Conservation (phyloP, 371 early-diverging fungal species). For the Rhizopus stolonifer region DNA sequence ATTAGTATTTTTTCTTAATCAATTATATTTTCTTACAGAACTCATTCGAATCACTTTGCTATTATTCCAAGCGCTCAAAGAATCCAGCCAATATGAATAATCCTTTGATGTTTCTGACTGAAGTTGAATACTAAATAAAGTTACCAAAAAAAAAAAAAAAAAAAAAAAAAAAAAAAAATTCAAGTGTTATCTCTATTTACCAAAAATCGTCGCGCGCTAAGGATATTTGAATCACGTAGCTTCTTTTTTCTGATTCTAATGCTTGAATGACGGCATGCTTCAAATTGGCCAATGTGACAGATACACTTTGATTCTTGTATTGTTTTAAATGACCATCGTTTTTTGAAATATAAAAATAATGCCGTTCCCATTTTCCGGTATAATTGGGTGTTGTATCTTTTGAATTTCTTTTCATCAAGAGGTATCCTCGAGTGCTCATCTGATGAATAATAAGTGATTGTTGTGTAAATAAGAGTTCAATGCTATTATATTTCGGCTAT, state of each 20-base stretch:
- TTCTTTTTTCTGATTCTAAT: constrained; percentile 30
- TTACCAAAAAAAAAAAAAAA: too few species aligned
- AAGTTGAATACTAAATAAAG: constrained; percentile 19
- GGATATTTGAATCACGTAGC: constrained; percentile 25
- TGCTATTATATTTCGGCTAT: constrained; percentile 28
- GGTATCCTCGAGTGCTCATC: constrained; percentile 20
- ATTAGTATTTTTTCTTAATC: not conserved
- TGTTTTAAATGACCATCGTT: constrained; percentile 31
- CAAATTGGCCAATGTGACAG: constrained; percentile 15
- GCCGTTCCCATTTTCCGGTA: constrained; percentile 28
- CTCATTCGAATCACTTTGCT: constrained; percentile 7
- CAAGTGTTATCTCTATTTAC: not conserved
- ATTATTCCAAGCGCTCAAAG: constrained; percentile 24
- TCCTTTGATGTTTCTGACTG: constrained; percentile 33
- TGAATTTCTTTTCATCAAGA: constrained; percentile 19
- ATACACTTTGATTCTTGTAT: constrained; percentile 20
- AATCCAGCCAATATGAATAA: constrained; percentile 29
- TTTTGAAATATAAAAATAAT: constrained; percentile 29
- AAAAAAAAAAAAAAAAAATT: not conserved
- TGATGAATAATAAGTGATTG: constrained; percentile 8
- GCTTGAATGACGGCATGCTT: constrained; percentile 16
- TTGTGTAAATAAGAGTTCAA: constrained; percentile 23
- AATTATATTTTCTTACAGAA: constrained; percentile 3
- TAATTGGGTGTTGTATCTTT: constrained; percentile 8
- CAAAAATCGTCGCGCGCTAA: not conserved